A percentile compares a stretch with the other conserved stretches of the same genome.
phyloP scores from a whole-genome alignment of 208 protist species.

The Lotmaria passim region DNA sequence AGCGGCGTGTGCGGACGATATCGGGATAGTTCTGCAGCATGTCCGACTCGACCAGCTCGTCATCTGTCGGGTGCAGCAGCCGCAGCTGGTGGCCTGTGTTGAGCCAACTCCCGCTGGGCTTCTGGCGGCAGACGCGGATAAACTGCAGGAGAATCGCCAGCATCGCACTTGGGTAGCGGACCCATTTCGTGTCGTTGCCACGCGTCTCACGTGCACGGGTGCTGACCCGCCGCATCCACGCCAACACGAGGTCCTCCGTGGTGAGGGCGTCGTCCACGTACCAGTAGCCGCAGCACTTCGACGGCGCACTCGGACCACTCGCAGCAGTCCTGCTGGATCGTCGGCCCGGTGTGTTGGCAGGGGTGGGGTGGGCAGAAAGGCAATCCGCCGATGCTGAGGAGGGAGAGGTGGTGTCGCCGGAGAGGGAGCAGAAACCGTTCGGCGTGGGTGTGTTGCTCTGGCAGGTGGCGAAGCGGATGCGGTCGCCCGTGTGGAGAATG shows the following conservation, averaged over 20 bases:
- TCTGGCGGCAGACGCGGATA: slow-evolving; percentile 21
- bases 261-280: slow-evolving; percentile 46
- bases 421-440: neutral
- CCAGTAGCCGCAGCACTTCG: slow-evolving; percentile 34
- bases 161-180: slow-evolving; percentile 36
- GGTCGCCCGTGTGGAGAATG: slow-evolving; percentile 43
- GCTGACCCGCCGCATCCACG: slow-evolving; percentile 58
- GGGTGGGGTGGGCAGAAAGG: neutral
- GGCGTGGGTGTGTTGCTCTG: neutral
- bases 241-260: slow-evolving; percentile 50
- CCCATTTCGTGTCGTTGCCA: slow-evolving; percentile 44
- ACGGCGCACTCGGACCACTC: neutral
- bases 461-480: slow-evolving; percentile 35
- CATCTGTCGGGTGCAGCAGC: slow-evolving; percentile 20
- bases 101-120: slow-evolving; percentile 16
- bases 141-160: slow-evolving; percentile 17
- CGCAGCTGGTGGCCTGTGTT: neutral
- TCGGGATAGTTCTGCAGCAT: slow-evolving; percentile 26
- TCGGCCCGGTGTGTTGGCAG: neutral
- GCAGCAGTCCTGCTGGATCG: neutral
- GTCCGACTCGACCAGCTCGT: slow-evolving; percentile 30
- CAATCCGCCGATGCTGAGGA: slow-evolving; percentile 1
- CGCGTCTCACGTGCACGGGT: slow-evolving; percentile 48
- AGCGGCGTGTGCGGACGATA: slow-evolving; percentile 41
- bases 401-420: slow-evolving; percentile 1